Evolutionary conservation across 1,139 yeast genomes (phyloP).

Genomic region (Diutina rugosa): DNA sequence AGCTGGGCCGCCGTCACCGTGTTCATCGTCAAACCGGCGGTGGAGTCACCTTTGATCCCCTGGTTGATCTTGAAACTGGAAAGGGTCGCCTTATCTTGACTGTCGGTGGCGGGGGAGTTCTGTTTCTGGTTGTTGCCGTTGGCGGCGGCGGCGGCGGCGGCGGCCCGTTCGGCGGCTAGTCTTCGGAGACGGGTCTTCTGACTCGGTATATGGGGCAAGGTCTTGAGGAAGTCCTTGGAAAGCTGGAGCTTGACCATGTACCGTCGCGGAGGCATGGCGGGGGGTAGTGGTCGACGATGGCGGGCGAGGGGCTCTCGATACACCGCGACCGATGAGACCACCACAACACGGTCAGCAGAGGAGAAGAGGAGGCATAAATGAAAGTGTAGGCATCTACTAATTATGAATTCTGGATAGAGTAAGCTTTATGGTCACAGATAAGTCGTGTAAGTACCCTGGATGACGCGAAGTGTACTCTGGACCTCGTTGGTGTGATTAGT

Average conservation of each 20-base stretch:
- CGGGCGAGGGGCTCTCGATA: background rate
- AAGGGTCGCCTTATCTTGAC: conserved; percentile 10
- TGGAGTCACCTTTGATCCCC: conserved; percentile 28
- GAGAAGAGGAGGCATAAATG: background rate
- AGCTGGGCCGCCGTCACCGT: conserved; percentile 9
- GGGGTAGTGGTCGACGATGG: background rate
- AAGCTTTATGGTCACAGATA: too few species aligned
- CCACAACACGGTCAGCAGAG: background rate
- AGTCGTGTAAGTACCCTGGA: too few species aligned
- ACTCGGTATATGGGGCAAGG: conserved; percentile 24
- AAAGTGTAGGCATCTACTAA: background rate
- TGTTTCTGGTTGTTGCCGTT: conserved; percentile 13
- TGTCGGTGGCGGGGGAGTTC: conserved; percentile 5
- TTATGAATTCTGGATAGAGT: too few species aligned
- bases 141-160: conserved; percentile 8
- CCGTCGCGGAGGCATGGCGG: conserved; percentile 3
- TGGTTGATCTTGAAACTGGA: conserved; percentile 21
- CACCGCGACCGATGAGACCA: background rate
- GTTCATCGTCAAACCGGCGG: conserved; percentile 31
- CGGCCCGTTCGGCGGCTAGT: conserved; percentile 8
- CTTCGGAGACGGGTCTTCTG: conserved; percentile 19
- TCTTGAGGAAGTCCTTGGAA: conserved; percentile 16
- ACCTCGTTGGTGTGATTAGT: too few species aligned
- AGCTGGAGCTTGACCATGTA: conserved; percentile 21
- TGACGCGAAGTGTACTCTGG: too few species aligned